Conservation (phyloP, 106 monocot species). For the Alisma plantagoaquatica region DNA sequence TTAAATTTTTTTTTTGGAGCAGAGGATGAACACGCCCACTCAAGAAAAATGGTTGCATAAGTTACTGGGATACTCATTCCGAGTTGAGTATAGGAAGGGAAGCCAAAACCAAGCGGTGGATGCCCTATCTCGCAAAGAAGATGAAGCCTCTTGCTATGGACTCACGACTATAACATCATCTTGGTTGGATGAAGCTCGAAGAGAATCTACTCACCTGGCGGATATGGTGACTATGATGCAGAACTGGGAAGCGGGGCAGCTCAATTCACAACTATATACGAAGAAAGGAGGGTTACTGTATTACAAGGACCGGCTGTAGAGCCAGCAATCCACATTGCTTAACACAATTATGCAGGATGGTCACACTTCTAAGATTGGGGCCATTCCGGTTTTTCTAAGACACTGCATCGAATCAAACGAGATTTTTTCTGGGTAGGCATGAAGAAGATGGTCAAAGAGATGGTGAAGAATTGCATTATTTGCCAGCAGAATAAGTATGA, state of each 20-base stretch:
- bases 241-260: not conserved
- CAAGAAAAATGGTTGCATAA: constrained; percentile 2
- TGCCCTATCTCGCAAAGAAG: not conserved
- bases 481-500: constrained; percentile 1
- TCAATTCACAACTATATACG: not conserved
- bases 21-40: not conserved
- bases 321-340: not conserved
- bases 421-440: not conserved
- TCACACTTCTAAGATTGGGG: not conserved
- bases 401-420: not conserved
- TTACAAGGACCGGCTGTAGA: not conserved
- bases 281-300: not conserved
- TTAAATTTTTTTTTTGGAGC: constrained; percentile 1
- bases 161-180: not conserved
- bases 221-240: not conserved
- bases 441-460: not conserved
- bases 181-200: not conserved
- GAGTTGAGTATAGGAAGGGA: not conserved
- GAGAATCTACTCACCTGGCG: not conserved
- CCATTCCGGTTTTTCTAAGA: not conserved
- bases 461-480: not conserved
- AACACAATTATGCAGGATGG: not conserved
- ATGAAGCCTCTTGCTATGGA: not conserved
- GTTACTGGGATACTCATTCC: not conserved
- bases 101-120: not conserved